Evolutionary conservation across 1,284 basidiomycete genomes (phyloP).

Genomic region (Lentinus polychrous): DNA sequence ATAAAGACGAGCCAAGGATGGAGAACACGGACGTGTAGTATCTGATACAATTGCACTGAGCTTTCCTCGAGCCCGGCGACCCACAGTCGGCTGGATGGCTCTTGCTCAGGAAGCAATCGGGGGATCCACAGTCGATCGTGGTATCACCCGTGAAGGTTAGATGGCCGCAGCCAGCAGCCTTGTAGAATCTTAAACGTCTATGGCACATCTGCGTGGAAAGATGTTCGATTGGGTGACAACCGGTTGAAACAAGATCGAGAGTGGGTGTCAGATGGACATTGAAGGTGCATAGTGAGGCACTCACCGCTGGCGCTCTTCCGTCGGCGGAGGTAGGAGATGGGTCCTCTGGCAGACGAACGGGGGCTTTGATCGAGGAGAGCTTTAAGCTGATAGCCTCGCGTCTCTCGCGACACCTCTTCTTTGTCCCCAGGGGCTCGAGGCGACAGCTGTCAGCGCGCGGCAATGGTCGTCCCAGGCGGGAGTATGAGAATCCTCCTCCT

Average conservation of each 20-base stretch:
- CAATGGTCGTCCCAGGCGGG: neutral
- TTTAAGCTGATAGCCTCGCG: neutral
- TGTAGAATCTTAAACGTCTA: slow-evolving; percentile 48
- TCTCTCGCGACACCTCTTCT: neutral
- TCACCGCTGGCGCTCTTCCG: slow-evolving; percentile 27
- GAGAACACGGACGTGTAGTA: slow-evolving; percentile 44
- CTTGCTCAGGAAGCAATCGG: slow-evolving; percentile 39
- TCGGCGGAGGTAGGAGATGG: slow-evolving; percentile 63
- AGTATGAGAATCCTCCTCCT: too few species aligned
- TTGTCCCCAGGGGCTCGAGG: neutral
- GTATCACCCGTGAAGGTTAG: slow-evolving; percentile 42
- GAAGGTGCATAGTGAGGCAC: slow-evolving; percentile 8
- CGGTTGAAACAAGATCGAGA: slow-evolving; percentile 19
- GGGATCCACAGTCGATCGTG: slow-evolving; percentile 46
- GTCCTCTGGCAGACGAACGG: slow-evolving; percentile 3
- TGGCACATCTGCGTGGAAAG: slow-evolving; percentile 49
- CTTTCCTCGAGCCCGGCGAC: slow-evolving; percentile 13
- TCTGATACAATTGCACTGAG: slow-evolving; percentile 43
- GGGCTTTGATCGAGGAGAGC: slow-evolving; percentile 1
- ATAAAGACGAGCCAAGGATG: slow-evolving; percentile 4
- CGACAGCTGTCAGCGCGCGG: neutral
- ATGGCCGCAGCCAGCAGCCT: slow-evolving; percentile 47
- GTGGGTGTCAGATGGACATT: slow-evolving; percentile 16
- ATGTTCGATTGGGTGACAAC: slow-evolving; percentile 9
- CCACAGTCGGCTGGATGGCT: slow-evolving; percentile 43